Conservation (phyloP, 768 basidiomycete species). For the Pulveroboletus sp. region DNA sequence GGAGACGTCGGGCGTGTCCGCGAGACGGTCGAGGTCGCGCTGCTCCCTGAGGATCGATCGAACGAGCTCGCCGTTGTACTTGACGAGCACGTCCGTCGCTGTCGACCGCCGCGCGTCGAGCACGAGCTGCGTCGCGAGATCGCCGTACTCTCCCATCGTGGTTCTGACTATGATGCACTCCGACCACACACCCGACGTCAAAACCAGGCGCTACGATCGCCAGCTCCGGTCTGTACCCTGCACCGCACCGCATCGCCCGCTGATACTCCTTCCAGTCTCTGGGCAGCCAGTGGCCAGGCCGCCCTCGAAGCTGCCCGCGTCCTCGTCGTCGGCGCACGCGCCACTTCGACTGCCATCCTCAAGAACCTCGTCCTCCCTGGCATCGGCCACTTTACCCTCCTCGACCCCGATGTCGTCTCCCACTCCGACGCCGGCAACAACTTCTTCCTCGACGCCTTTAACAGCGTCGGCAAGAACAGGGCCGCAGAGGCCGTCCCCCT, state of each 20-base stretch:
- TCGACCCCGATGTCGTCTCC: conserved; percentile 60
- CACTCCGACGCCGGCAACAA: conserved; percentile 89
- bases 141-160: conserved; percentile 59
- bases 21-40: conserved; percentile 71
- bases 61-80: conserved; percentile 89
- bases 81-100: conserved; percentile 76
- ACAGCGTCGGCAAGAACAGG: conserved; percentile 76
- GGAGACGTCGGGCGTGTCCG: conserved; percentile 45
- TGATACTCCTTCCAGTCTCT: conserved; percentile 50
- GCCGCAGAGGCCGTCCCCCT: conserved; percentile 76
- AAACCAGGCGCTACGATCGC: conserved; percentile 90
- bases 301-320: conserved; percentile 84
- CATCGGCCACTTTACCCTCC: conserved; percentile 91
- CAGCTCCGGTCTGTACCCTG: conserved; percentile 69
- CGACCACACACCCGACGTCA: conserved; percentile 49
- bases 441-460: conserved; percentile 66
- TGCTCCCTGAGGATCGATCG: conserved; percentile 87
- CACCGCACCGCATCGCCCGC: background rate
- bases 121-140: conserved; percentile 85
- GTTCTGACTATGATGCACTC: conserved; percentile 38
- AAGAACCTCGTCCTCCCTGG: conserved; percentile 91
- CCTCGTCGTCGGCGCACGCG: conserved; percentile 74
- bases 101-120: conserved; percentile 84
- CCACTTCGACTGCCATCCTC: conserved; percentile 76
- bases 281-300: conserved; percentile 89